Base-by-base conservation (phyloP, 306 rosid species). In the Pyrus pyrifolia region DNA sequence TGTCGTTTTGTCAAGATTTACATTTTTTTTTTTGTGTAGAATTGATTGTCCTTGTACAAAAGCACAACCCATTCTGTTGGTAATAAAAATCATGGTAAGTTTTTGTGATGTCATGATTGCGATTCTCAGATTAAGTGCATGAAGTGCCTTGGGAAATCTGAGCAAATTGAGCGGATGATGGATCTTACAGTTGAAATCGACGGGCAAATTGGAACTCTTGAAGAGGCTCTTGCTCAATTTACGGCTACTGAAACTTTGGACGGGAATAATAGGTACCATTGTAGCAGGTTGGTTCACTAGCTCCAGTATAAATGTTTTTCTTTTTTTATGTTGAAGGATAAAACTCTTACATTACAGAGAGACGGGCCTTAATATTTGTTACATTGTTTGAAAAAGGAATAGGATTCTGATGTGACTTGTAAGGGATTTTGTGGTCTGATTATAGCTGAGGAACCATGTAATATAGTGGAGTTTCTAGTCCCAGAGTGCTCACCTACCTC, bases 141-240 rank as follows among this genome's bases (percentile, higher is more conserved):
- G 85, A 85, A 84, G 83, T 91, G 97, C 87, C 78, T 80, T 66
- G 92, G 86, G 14, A 91, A 87, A 77, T 89, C 92, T 66, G 97
- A 87, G 83, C 86, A 68, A 78, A 82, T 78, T 52, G 97, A 91
- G 83, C 82, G 84, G 82, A 91, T 91, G 91, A 91, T 91, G 97
- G 97, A 91, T 83, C 92, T 91, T 46, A 86, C 92, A 62, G 94
- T 91, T 70, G 97, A 89, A 79, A 91, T 91, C 70, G 97, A 85
- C 35, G 97, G 97, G 63, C 81, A 88, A 78, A 91, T 91, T 84
- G 93, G 88, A 77, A 89, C 91, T 51, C 87, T 91, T 88, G 97
- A 89, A 71, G 94, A 89, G 83, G 97, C 97, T 82, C 94, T 91
- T 82, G 79, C 89, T 73, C 94, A 89, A 73, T 91, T 87, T 86